These are phyloP conservation scores for Nigrograna mackinnonii DNA, from an alignment of 2,329 filamentous ascomycete genomes.

Conservation along the genomic window DNA sequence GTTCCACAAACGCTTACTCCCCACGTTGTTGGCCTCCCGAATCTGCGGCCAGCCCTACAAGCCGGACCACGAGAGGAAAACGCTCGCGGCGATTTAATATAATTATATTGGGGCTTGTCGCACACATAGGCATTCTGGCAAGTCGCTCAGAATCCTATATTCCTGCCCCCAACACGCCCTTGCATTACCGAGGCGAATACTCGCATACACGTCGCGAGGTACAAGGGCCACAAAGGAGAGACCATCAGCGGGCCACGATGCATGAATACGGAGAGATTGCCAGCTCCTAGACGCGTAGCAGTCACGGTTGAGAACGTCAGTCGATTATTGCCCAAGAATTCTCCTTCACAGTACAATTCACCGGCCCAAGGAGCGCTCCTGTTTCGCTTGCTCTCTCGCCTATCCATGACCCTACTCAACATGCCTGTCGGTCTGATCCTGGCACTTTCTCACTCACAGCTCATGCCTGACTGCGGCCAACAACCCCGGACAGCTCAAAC, in stretches of 20 bases:
- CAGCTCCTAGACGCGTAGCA: background rate
- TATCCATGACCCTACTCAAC: conserved; percentile 1
- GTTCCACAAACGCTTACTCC: conserved; percentile 6
- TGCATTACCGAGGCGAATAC: background rate
- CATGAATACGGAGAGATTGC: background rate
- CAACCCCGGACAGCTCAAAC: background rate
- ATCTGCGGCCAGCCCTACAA: conserved; percentile 1
- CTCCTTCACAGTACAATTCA: no score
- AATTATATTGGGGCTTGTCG: conserved; percentile 4
- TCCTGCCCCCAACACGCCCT: background rate
- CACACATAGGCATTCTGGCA: conserved; percentile 2
- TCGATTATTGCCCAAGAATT: no score
- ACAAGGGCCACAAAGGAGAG: background rate
- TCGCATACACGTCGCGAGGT: conserved; percentile 6
- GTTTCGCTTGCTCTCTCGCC: conserved; percentile 2
- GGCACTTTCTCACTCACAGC: conserved; percentile 1
- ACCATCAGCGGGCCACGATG: background rate
- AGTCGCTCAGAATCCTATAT: conserved; percentile 1
- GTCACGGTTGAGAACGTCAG: no score
- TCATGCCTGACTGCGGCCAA: background rate
- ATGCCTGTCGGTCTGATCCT: conserved; percentile 1
- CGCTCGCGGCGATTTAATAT: conserved; percentile 1
- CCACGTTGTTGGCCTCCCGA: conserved; percentile 5
- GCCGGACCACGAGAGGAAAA: conserved; percentile 1
- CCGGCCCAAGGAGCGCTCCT: no score